Evolutionary conservation across 2,329 filamentous ascomycete species (phyloP), one percentile per base, ranked within the genome.

Genomic region (Aspergillus clavatus): DNA sequence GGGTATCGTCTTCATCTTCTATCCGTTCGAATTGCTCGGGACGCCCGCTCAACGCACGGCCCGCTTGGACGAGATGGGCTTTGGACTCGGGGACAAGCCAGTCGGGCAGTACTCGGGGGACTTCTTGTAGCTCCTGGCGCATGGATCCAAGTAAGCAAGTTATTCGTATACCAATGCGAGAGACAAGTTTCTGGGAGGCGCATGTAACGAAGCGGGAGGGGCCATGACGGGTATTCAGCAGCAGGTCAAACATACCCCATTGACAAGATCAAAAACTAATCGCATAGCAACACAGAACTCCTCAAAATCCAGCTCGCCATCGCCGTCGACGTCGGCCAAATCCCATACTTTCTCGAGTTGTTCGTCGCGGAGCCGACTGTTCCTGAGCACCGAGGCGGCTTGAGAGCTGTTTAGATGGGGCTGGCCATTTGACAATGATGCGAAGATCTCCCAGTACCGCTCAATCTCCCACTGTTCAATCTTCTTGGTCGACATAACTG

Each of bases 211-310:
- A 29, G 19, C 14, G 5, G 35, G 27, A 19, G 28, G n/a, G 16
- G 26, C 37, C 19, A 22, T 27, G 7, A 38, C 23, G 21, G 26
- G 14, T n/a, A n/a, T n/a, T n/a, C n/a, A n/a, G n/a, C n/a, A n/a
- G n/a, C n/a, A n/a, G n/a, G 33, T 22, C n/a, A 21, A 7, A 72
- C 79, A 51, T 77, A 94, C 88, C 59, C 93, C 93, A 63, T 98
- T 98, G 58, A 98, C 83, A 55, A 97, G 75, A 67, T 98, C 93
- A 69, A 97, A 98, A 60, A 97, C 96, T 62, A 98, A 75, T 62
- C 93, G 82, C 93, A 98, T 98, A 29, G 90, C 93, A 47, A 98
- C 93, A 69, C 93, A 98, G 69, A 98, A 98, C 76, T 98, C 93
- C 73, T 98, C 93, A 74, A 98, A 98, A 72, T 98, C 93, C 43